Evolutionary conservation across 345 rosid species (phyloP).

Genomic region (Populus ilicifolia): DNA sequence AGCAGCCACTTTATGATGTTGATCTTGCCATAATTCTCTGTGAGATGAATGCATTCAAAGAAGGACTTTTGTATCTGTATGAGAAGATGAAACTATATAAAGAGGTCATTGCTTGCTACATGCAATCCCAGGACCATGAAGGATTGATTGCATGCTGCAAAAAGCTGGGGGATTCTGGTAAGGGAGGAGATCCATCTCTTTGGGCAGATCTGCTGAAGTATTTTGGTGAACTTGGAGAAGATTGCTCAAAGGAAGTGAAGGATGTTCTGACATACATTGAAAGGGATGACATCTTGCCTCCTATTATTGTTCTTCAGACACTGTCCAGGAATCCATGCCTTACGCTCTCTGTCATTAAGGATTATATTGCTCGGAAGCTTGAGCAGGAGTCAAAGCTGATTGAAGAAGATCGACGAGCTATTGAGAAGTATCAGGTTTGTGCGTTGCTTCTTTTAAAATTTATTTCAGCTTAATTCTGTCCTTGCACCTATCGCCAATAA

Average conservation of each 20-base stretch:
- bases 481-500: not conserved
- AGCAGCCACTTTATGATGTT: constrained; percentile 91
- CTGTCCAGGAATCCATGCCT: constrained; percentile 90
- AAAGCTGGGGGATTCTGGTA: constrained; percentile 85
- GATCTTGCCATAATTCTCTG: constrained; percentile 96
- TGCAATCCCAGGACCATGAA: constrained; percentile 93
- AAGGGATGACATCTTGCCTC: constrained; percentile 93
- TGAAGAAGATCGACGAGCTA: constrained; percentile 86
- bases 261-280: constrained; percentile 86
- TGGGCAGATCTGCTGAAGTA: constrained; percentile 98
- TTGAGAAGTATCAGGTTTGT: constrained; percentile 90
- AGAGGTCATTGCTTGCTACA: constrained; percentile 96
- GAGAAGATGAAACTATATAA: constrained; percentile 95
- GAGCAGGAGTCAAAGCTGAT: constrained; percentile 91
- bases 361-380: constrained; percentile 90
- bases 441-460: constrained; percentile 6
- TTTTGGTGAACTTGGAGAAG: constrained; percentile 98
- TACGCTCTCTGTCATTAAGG: constrained; percentile 92
- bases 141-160: constrained; percentile 95
- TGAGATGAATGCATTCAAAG: constrained; percentile 85
- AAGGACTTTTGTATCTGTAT: constrained; percentile 83
- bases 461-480: not conserved
- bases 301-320: constrained; percentile 89
- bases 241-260: constrained; percentile 94
- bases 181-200: constrained; percentile 91